Evolutionary conservation across 1,284 basidiomycete genomes (phyloP).

Genomic region (Fomitopsis betulina): DNA sequence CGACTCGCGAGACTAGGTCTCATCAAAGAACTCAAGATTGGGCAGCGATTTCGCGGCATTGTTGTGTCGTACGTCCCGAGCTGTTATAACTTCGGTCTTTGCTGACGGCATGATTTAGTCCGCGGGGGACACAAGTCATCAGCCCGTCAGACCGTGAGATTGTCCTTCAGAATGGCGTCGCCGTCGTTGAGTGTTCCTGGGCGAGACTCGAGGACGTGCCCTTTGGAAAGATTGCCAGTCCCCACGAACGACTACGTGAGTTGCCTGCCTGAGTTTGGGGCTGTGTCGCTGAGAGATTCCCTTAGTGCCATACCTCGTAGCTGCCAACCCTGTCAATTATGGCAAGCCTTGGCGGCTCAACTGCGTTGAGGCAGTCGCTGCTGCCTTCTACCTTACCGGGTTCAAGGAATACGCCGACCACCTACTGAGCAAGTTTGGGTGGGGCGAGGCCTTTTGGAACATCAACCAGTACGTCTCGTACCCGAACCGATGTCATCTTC

Average conservation of each 20-base stretch:
- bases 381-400: conserved; percentile 89
- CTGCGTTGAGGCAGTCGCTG: conserved; percentile 91
- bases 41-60: conserved; percentile 85
- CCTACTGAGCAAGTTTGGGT: conserved; percentile 77
- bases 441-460: conserved; percentile 83
- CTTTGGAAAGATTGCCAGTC: conserved; percentile 89
- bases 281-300: not conserved
- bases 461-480: conserved; percentile 64
- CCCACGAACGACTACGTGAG: conserved; percentile 86
- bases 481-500: not conserved
- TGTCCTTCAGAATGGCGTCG: conserved; percentile 73
- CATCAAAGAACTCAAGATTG: conserved; percentile 81
- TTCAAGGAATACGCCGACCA: conserved; percentile 77
- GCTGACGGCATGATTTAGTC: conserved; percentile 43
- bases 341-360: conserved; percentile 91
- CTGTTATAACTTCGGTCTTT: not conserved
- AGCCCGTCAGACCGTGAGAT: conserved; percentile 86
- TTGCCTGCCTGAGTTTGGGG: conserved; percentile 14
- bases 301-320: conserved; percentile 87
- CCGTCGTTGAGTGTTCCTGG: conserved; percentile 98
- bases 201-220: conserved; percentile 93
- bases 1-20: conserved; percentile 85
- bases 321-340: conserved; percentile 93
- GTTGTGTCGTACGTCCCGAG: conserved; percentile 73
- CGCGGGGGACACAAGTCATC: conserved; percentile 79